phyloP scores from a whole-genome alignment of 2,329 filamentous ascomycete species.

The Monilinia laxa region DNA sequence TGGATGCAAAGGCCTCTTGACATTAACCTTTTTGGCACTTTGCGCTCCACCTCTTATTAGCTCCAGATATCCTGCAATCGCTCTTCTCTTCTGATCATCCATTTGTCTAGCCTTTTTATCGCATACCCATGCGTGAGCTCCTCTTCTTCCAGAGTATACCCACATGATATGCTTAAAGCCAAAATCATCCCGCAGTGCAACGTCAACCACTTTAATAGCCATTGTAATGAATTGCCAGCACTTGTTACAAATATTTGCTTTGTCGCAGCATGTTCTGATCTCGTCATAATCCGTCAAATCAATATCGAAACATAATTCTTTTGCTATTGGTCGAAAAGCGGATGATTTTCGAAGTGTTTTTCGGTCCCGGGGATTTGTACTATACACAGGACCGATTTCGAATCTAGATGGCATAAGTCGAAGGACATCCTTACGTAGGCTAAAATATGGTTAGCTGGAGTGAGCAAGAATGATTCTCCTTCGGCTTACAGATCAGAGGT shows the following conservation, averaged over 20 bases:
- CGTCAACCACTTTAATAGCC: constrained; percentile 91
- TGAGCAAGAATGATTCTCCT: neutral
- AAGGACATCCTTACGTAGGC: constrained; percentile 87
- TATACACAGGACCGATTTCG: constrained; percentile 98
- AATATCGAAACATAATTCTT: constrained; percentile 98
- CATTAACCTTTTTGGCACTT: constrained; percentile 81
- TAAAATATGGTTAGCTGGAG: constrained; percentile 41
- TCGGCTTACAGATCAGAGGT: constrained; percentile 59
- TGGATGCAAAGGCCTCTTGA: constrained; percentile 82
- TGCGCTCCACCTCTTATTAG: constrained; percentile 84
- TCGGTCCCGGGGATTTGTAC: constrained; percentile 86
- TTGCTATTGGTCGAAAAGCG: constrained; percentile 82
- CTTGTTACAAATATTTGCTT: constrained; percentile 88
- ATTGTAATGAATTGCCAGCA: constrained; percentile 98
- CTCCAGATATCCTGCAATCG: constrained; percentile 87
- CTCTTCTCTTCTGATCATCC: constrained; percentile 80
- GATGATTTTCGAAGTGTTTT: constrained; percentile 80
- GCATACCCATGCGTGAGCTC: constrained; percentile 97
- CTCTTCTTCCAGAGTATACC: constrained; percentile 96
- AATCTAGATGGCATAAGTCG: constrained; percentile 88
- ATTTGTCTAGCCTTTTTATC: constrained; percentile 81
- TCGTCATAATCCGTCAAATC: constrained; percentile 99
- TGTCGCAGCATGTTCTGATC: constrained; percentile 90
- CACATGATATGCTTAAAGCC: constrained; percentile 96
- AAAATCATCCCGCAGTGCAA: constrained; percentile 87